A percentile compares a stretch with the other conserved stretches of the same genome.
Conservation (phyloP, 768 basidiomycete genomes). For the Lactarius vividus region DNA sequence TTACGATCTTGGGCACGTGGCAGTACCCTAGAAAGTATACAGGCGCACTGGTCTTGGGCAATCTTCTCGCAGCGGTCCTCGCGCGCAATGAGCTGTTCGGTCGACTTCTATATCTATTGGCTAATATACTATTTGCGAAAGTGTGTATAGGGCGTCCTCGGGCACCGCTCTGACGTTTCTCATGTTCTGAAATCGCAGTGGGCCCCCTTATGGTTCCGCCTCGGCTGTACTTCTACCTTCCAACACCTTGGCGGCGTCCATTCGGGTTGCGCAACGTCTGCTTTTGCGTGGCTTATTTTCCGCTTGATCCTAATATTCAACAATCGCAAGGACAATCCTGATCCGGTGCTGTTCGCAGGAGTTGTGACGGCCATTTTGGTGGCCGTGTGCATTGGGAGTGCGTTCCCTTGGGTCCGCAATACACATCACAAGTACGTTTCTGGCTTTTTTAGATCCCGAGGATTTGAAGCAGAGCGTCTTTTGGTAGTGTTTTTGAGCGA, state of each 20-base stretch:
- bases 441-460: neutral
- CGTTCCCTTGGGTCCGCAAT: constrained; percentile 78
- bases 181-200: constrained; percentile 31
- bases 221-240: constrained; percentile 37
- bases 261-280: constrained; percentile 69
- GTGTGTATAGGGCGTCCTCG: constrained; percentile 28
- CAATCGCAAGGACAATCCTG: constrained; percentile 47
- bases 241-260: constrained; percentile 78
- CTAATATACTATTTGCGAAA: constrained; percentile 41
- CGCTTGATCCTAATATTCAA: constrained; percentile 58
- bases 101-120: constrained; percentile 37
- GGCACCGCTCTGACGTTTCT: neutral
- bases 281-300: constrained; percentile 65
- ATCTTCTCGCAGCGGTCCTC: constrained; percentile 41
- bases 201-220: constrained; percentile 42
- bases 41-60: constrained; percentile 41
- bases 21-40: constrained; percentile 38
- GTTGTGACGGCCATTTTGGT: constrained; percentile 56
- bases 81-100: constrained; percentile 45
- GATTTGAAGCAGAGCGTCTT: constrained; percentile 13
- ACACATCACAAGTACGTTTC: constrained; percentile 70
- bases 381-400: constrained; percentile 57
- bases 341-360: constrained; percentile 59
- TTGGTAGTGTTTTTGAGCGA: constrained; percentile 66
- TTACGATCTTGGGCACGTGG: constrained; percentile 36